Conservation (phyloP, 176 grass and related monocot species). For the Luzula sylvatica region DNA sequence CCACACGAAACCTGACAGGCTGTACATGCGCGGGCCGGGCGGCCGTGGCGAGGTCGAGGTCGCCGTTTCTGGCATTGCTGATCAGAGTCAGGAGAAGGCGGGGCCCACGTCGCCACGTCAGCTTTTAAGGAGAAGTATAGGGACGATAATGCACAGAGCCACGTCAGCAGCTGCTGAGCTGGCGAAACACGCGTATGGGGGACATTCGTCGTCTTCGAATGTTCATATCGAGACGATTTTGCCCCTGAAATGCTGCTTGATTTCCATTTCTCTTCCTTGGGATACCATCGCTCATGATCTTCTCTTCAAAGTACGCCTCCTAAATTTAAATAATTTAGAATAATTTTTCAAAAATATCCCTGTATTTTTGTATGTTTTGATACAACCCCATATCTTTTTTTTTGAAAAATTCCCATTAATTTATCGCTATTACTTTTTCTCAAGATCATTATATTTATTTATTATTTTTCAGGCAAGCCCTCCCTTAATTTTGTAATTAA, state of each 20-base stretch:
- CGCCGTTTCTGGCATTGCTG: slow-evolving; percentile 83
- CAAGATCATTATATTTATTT: not conserved
- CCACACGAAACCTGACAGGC: slow-evolving; percentile 52
- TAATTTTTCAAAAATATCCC: not conserved
- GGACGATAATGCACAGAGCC: slow-evolving; percentile 53
- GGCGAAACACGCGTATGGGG: too few relatives aligned
- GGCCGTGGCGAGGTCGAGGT: slow-evolving; percentile 98
- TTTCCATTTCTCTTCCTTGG: slow-evolving; percentile 95
- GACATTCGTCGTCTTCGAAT: too few relatives aligned
- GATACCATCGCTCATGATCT: slow-evolving; percentile 66
- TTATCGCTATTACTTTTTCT: too few relatives aligned
- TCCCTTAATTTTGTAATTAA: slow-evolving; percentile 15
- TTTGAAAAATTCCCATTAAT: too few relatives aligned
- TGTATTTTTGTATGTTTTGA: not conserved
- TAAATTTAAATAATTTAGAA: not conserved
- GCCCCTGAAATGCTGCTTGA: slow-evolving; percentile 84
- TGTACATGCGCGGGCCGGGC: slow-evolving; percentile 89
- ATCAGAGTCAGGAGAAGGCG: slow-evolving; percentile 40
- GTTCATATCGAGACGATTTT: slow-evolving; percentile 39
- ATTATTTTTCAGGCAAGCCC: slow-evolving; percentile 17
- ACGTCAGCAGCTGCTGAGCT: slow-evolving; percentile 34
- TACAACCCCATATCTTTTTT: too few relatives aligned
- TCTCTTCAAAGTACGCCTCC: slow-evolving; percentile 53
- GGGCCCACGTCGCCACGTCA: slow-evolving; percentile 14
- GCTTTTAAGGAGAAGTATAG: slow-evolving; percentile 47